Base-by-base conservation (phyloP, 2,329 filamentous ascomycete species). In the Colletotrichum zoysiae region DNA sequence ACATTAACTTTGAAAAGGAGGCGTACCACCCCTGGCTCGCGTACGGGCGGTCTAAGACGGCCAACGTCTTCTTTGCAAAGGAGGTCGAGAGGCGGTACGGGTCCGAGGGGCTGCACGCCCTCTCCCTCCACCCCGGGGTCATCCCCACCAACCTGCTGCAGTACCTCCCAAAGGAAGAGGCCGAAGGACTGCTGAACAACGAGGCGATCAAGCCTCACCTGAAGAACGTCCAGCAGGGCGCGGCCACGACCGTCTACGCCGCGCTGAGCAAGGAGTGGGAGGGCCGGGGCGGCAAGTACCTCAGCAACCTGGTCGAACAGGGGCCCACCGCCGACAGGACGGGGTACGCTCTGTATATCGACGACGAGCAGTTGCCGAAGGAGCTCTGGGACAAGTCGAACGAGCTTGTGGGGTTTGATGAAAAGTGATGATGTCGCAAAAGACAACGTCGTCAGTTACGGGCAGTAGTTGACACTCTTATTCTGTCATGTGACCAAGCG, bases 11-110 rank as follows among this genome's bases (percentile, higher is more conserved):
- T 2, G 26, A 53, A 7, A 33, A 59, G 4, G 11, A 4, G 0
- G 82, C 83, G 2, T 76, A 86, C 69, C 58, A 81, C 2, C 79
- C 79, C 0, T 79, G 76, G 65, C 2, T 62, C 0, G 79, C 84
- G 0, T 89, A 89, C 68, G 83, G 79, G 0, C 83, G 86, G 73
- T 80, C 81, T 53, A 90, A 89, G 73, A 81, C 82, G 0, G 86
- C 87, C 11, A 86, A 86, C 60, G 81, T 88, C 18, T 86, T 82
- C 74, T 82, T 85, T 51, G 83, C 86, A 0, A 71, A 65, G 7
- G 71, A 71, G 35, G 23, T 62, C n/a, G 71, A 73, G 8, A 18
- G 44, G 4, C 68, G 68, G 0, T 71, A 65, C 2, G 71, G 81
- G 3, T 33, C 74, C 0, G 69, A 76, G 14, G 82, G 83, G 9